Evolutionary conservation across 202 grass and related monocot species (phyloP).

Genomic region (Cymbopogon flexuosus): DNA sequence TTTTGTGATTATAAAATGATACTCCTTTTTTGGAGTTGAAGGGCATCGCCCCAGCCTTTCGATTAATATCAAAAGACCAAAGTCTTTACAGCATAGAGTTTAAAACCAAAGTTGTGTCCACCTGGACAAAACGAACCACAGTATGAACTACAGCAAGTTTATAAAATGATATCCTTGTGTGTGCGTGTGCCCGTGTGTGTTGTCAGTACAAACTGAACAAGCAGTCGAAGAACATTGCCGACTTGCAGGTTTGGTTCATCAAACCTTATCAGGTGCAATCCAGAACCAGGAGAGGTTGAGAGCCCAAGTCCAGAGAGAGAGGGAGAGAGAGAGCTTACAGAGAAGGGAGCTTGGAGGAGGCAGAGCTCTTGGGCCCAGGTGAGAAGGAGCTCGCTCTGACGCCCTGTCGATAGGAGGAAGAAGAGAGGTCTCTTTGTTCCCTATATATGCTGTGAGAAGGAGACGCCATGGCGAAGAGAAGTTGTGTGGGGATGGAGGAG

Average conservation of each 20-base stretch:
- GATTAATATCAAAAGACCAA: no score
- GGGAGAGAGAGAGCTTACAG: neutral
- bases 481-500: neutral
- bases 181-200: neutral
- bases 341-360: neutral
- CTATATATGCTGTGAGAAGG: slow-evolving; percentile 25
- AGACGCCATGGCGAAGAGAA: neutral
- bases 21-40: no score
- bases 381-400: slow-evolving; percentile 7
- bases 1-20: neutral
- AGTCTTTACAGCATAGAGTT: no score
- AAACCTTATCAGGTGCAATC: neutral
- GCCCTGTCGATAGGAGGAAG: slow-evolving; percentile 1
- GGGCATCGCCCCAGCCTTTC: no score
- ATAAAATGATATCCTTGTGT: neutral
- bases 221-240: neutral
- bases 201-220: neutral
- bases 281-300: neutral
- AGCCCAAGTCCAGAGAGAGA: neutral
- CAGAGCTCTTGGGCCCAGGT: neutral
- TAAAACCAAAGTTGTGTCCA: no score
- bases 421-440: slow-evolving; percentile 4
- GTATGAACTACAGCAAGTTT: no score
- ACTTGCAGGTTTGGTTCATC: neutral
- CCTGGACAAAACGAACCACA: no score